Percentiles rank a stretch among this genome's conserved stretches.
phyloP scores from a whole-genome alignment of 768 basidiomycete species.

The Boletus pseudopeckii region DNA sequence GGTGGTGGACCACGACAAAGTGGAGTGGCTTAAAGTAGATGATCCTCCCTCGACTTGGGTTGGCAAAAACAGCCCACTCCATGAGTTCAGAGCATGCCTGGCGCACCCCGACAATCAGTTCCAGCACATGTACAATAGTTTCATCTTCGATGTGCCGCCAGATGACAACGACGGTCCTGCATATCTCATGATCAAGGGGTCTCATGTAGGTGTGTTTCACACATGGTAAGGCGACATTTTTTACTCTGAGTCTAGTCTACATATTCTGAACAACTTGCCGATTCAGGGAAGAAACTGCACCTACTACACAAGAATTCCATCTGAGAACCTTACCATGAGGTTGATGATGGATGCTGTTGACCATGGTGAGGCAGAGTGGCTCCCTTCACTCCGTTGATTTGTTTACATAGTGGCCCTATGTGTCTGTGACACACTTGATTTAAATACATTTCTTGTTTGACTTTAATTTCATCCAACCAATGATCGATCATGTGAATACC shows the following conservation, averaged over 20 bases:
- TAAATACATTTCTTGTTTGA: neutral
- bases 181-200: neutral
- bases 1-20: neutral
- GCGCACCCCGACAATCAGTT: neutral
- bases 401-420: neutral
- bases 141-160: neutral
- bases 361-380: neutral
- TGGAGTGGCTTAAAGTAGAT: neutral
- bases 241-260: neutral
- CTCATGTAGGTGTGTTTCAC: neutral
- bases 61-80: neutral
- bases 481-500: too few relatives aligned
- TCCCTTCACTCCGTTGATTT: neutral
- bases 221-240: neutral
- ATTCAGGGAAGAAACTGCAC: neutral
- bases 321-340: neutral
- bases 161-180: neutral
- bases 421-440: neutral
- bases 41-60: neutral
- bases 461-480: too few relatives aligned
- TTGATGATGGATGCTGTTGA: neutral
- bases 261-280: neutral
- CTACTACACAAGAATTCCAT: neutral
- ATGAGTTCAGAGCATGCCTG: neutral
- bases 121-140: neutral